Base-by-base conservation (phyloP, 1,284 basidiomycete genomes). In the Mycocalia duriaeana region DNA sequence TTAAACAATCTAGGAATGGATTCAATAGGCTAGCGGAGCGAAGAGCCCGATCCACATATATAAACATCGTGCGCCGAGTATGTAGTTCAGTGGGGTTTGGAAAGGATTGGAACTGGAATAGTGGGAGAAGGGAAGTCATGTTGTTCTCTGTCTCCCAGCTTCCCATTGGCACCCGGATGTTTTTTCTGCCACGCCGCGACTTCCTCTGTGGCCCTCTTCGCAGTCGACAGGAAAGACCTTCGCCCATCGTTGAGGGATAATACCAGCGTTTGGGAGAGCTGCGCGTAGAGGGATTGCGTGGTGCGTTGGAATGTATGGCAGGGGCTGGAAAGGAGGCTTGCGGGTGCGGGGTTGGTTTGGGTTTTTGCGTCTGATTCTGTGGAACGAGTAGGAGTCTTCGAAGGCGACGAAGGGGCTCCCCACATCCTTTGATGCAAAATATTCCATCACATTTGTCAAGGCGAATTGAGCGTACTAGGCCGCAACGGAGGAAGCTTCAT, bases 101-200 rank as follows among this genome's bases (percentile, higher is more conserved):
- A n/a, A n/a, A n/a, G n/a, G n/a, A n/a, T n/a, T n/a, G n/a, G n/a
- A n/a, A n/a, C n/a, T n/a, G n/a, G n/a, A n/a, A n/a, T n/a, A n/a
- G n/a, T n/a, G n/a, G n/a, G n/a, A n/a, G n/a, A n/a, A n/a, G n/a
- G n/a, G n/a, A n/a, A n/a, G n/a, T n/a, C n/a, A n/a, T n/a, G n/a
- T n/a, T n/a, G n/a, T n/a, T n/a, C n/a, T n/a, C n/a, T n/a, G n/a
- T n/a, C n/a, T n/a, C n/a, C 52, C 36, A 52, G 46, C 37, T 57
- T 56, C 28, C 50, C 44, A 45, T 59, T 58, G 22, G 50, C 36
- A 37, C 43, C 49, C 5, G 73, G 54, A 60, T 85, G 78, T 55
- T 85, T 82, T 61, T 68, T 72, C 64, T 84, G 74, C 83, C 84
- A 86, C 0, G 77, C 82, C 2, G 58, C 55, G 2, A 88, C 55